These are phyloP conservation scores for Chalaropsis thielavioides DNA, from an alignment of 2,329 filamentous ascomycete genomes.

Conservation along the genomic window DNA sequence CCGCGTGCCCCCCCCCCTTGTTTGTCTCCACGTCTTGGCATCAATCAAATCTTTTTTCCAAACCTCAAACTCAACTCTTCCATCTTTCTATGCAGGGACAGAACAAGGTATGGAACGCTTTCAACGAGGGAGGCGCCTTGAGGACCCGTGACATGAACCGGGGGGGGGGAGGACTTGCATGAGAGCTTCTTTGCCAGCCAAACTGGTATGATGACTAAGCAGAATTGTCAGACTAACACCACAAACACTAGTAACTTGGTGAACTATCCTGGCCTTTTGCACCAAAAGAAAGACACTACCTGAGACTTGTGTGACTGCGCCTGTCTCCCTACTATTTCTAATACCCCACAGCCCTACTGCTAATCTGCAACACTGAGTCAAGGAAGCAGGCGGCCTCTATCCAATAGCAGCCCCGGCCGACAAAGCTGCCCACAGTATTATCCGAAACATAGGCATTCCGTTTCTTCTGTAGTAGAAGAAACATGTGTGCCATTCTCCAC, in stretches of 20 bases:
- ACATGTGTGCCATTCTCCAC: neutral
- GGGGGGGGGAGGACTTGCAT: no score
- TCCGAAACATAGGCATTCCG: neutral
- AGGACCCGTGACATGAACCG: neutral
- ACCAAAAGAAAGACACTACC: neutral
- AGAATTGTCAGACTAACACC: neutral
- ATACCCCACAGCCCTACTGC: neutral
- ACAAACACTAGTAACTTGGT: neutral
- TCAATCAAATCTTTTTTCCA: neutral
- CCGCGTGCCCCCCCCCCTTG: neutral
- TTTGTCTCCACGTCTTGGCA: neutral
- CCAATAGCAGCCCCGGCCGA: neutral
- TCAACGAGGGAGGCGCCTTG: neutral
- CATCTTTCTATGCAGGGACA: conserved; percentile 4
- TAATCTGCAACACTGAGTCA: neutral
- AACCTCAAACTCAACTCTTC: neutral
- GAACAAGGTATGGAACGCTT: neutral
- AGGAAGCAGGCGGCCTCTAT: neutral
- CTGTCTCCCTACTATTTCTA: neutral
- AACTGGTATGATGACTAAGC: neutral
- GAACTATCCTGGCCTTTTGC: neutral
- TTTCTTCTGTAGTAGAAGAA: neutral
- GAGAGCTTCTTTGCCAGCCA: no score
- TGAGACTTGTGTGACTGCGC: neutral
- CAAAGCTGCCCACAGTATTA: neutral